Evolutionary conservation across 345 rosid genomes (phyloP).

Genomic region (Acer negundo): DNA sequence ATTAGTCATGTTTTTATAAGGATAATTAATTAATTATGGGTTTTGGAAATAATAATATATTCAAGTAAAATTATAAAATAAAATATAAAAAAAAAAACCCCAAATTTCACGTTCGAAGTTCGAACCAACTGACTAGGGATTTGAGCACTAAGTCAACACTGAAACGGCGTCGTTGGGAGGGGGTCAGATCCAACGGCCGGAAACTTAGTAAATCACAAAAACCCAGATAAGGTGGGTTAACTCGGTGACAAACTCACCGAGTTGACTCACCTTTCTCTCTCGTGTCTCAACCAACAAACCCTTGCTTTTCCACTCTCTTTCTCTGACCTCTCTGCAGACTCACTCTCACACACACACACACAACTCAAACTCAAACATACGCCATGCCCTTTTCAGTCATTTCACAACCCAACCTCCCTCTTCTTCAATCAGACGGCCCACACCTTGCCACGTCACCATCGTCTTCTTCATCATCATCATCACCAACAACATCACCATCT

Average conservation of each 20-base stretch:
- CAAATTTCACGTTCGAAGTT: neutral
- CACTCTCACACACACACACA: neutral
- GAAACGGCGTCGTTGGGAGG: slow-evolving; percentile 7
- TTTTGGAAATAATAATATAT: too few species aligned
- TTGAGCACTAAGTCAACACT: too few species aligned
- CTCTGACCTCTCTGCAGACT: slow-evolving; percentile 20
- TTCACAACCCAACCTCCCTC: slow-evolving; percentile 29
- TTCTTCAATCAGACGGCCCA: slow-evolving; percentile 56
- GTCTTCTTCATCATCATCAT: slow-evolving; percentile 83
- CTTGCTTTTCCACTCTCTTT: slow-evolving; percentile 17
- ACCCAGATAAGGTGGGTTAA: neutral
- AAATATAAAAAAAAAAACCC: neutral
- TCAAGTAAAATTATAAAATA: too few species aligned
- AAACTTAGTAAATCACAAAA: slow-evolving; percentile 14
- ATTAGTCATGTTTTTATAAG: too few species aligned
- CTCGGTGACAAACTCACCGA: slow-evolving; percentile 30
- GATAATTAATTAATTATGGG: too few species aligned
- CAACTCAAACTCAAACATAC: neutral
- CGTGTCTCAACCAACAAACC: slow-evolving; percentile 18
- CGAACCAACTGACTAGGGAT: too few species aligned
- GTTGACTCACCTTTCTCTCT: slow-evolving; percentile 32
- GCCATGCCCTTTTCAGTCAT: slow-evolving; percentile 77
- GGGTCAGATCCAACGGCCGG: slow-evolving; percentile 29
- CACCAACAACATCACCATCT: slow-evolving; percentile 23
- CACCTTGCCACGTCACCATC: slow-evolving; percentile 75